Conservation (phyloP, 805 yeast genomes). For the Yamadazyma endophytica region DNA sequence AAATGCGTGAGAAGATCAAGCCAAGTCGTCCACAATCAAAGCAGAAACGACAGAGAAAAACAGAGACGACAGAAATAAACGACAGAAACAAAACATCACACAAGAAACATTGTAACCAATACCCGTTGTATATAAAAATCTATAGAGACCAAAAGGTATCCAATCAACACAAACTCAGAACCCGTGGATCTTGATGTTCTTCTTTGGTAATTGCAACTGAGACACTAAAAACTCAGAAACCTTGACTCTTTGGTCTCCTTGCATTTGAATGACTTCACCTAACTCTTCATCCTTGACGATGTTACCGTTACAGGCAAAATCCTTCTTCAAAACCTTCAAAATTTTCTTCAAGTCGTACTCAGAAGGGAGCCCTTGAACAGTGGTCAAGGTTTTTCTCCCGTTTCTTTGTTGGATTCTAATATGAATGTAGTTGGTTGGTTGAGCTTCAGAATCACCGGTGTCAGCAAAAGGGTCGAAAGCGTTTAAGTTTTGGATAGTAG, state of each 20-base stretch:
- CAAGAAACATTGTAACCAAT: background rate
- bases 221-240: constrained; percentile 88
- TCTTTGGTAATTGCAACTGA: constrained; percentile 87
- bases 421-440: constrained; percentile 93
- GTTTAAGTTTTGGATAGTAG: constrained; percentile 89
- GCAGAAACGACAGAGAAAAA: background rate
- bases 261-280: constrained; percentile 96
- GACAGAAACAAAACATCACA: constrained; percentile 1
- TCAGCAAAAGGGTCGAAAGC: constrained; percentile 98
- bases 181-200: constrained; percentile 97
- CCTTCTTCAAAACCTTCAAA: constrained; percentile 90
- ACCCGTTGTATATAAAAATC: background rate
- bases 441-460: constrained; percentile 98
- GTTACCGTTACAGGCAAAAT: constrained; percentile 98
- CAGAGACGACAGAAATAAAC: background rate
- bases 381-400: constrained; percentile 97
- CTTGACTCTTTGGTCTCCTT: constrained; percentile 98
- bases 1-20: constrained; percentile 1
- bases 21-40: background rate
- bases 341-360: constrained; percentile 95
- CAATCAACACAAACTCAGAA: constrained; percentile 47
- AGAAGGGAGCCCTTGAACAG: constrained; percentile 94
- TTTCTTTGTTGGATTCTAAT: constrained; percentile 99
- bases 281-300: constrained; percentile 93
- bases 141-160: constrained; percentile 1